Evolutionary conservation across 345 rosid species (phyloP), one percentile per base, ranked within the genome.

Genomic region (Rhodamnia rubescens): DNA sequence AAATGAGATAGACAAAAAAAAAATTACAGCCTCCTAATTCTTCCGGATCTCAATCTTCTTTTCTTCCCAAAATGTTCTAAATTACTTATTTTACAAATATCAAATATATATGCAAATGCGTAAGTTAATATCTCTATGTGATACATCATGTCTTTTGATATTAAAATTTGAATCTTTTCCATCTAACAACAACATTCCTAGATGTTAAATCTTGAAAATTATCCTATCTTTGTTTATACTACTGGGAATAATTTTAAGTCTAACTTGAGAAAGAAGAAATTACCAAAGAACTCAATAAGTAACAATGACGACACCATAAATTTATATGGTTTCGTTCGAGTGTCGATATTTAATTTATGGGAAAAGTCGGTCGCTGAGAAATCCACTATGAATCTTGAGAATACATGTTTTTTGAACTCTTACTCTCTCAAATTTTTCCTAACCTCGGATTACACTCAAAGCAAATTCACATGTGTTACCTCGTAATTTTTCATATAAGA

Each of bases 301-400:
- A 27, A 27, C 6, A 59, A 59, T 14, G 14, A 27, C 3, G 40
- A 16, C 10, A 27, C 0, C 13, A 27, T 20, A 58, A 4, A 59
- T 59, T 59, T 27, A 13, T 9, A 27, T 27, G 10, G 4, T 27
- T 59, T 0, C 1, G 15, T 59, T n/a, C 0, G 3, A 59, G 20
- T 6, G 9, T 27, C 12, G 9, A 2, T 59, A 27, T 7, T 5
- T n/a, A n/a, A 36, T 59, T 27, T 29, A 59, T 6, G 8, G 3
- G 3, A 59, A 59, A 3, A 27, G 14, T 4, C 1, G 0, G 6
- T 3, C 0, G 4, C 3, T 18, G 3, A 6, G 8, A 59, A 59
- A 59, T 59, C 20, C 36, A 59, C 29, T 59, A 27, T 59, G 36
- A 59, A 27, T 27, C 5, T 0, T 0, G 3, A 59, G 8, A 53